These are phyloP conservation scores for Avena eriantha DNA, from an alignment of 176 grass and related monocot genomes.

Conservation along the genomic window DNA sequence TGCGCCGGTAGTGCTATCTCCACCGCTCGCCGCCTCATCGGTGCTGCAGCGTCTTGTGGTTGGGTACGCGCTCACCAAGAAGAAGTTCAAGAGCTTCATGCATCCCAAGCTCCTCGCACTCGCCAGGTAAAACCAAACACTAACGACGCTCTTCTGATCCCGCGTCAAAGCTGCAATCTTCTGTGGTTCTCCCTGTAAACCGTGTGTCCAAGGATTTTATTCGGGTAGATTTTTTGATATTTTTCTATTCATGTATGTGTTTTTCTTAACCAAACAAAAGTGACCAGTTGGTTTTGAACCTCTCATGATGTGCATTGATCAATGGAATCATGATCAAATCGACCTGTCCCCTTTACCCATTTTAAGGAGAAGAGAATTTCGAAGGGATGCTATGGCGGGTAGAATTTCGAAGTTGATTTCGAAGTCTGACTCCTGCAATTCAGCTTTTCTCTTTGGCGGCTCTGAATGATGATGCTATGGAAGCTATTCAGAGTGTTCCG, in stretches of 20 bases:
- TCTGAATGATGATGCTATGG: too few relatives aligned
- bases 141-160: constrained; percentile 8
- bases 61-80: constrained; percentile 88
- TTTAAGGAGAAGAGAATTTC: not conserved
- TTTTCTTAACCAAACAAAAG: constrained; percentile 26
- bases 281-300: not conserved
- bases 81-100: constrained; percentile 96
- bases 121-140: constrained; percentile 63
- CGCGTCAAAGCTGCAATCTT: constrained; percentile 46
- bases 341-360: not conserved
- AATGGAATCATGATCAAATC: constrained; percentile 16
- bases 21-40: constrained; percentile 25
- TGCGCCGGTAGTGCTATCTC: not conserved
- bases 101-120: constrained; percentile 77
- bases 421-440: too few relatives aligned
- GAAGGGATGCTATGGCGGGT: too few relatives aligned
- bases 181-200: constrained; percentile 25
- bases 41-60: constrained; percentile 61
- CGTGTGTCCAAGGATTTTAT: constrained; percentile 36
- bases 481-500: too few relatives aligned
- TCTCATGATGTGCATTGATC: not conserved
- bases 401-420: too few relatives aligned
- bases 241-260: not conserved
- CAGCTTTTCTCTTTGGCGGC: too few relatives aligned
- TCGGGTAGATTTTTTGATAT: constrained; percentile 7